A percentile compares a stretch with the other conserved stretches of the same genome.
Conservation (phyloP, 2,329 filamentous ascomycete species). For the Aspergillus sp. region DNA sequence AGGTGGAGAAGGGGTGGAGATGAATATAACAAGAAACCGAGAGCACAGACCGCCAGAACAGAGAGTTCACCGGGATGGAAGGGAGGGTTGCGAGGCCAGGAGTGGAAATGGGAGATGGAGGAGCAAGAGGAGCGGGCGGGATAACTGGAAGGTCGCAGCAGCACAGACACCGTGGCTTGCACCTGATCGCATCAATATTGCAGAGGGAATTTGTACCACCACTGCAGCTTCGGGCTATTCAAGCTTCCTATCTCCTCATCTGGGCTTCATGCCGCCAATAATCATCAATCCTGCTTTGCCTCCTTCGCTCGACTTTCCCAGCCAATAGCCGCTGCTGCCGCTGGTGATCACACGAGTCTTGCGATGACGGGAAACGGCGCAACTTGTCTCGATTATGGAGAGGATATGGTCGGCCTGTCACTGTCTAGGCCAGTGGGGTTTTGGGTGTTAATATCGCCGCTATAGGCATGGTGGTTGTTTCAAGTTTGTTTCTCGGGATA, state of each 20-base stretch:
- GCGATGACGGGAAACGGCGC: neutral
- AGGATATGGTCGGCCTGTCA: neutral
- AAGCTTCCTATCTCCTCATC: neutral
- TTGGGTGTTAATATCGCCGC: neutral
- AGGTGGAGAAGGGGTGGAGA: neutral
- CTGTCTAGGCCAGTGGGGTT: neutral
- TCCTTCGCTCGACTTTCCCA: neutral
- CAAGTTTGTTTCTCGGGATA: neutral
- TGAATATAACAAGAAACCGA: neutral
- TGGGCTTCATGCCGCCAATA: neutral
- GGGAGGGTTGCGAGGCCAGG: neutral
- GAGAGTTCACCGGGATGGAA: neutral
- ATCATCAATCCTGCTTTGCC: neutral
- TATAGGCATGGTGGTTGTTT: neutral
- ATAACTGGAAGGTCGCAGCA: neutral
- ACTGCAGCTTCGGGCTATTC: neutral
- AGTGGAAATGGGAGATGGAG: neutral
- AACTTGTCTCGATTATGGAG: neutral
- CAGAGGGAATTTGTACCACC: neutral
- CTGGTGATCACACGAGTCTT: constrained; percentile 1
- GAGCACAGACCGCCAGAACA: neutral
- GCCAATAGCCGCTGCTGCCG: constrained; percentile 9
- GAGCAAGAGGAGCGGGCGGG: neutral
- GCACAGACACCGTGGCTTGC: neutral
- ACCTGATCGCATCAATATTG: neutral